Evolutionary conservation across 345 rosid genomes (phyloP), one percentile per base, ranked within the genome.

Genomic region (Citrus trifoliata): DNA sequence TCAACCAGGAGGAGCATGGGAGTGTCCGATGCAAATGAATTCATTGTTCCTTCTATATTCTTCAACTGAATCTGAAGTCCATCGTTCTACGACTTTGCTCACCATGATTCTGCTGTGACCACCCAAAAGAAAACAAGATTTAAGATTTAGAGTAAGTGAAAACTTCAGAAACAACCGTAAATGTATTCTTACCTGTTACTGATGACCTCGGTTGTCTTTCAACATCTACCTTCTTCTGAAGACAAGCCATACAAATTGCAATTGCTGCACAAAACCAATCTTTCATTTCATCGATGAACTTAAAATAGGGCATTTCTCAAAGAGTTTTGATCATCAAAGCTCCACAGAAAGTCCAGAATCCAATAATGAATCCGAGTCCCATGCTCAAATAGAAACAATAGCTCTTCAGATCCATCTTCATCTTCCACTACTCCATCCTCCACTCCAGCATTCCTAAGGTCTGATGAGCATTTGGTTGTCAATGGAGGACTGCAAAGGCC

Each of bases 351-450:
- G 51, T 68, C 82, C 58, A 76, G 19, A 82, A 78, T 55, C 87
- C 85, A 24, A 76, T 70, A 0, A 71, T 4, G 62, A 82, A 84
- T 59, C 86, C 84, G 5, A 78, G 21, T 63, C n/a, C 86, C 48
- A 78, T 76, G 59, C 86, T 63, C 6, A 76, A 13, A 14, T 63
- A 80, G 53, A 88, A 88, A 78, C 80, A 77, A 66, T 51, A 70
- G 22, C 33, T 30, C 61, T 24, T 70, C 38, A 7, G 37, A 27
- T 8, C 16, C 81, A 32, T 76, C 76, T 56, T 70, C 70, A 24
- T 65, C 67, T 51, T 73, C 7, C 4, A 6, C 24, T 22, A 62
- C 48, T 1, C 28, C 59, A 37, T 67, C 60, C 42, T 28, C 33
- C 13, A 2, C 40, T 25, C 32, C 40, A 2, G 10, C 59, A 5